These are phyloP conservation scores for Prunus salicina DNA, from an alignment of 306 rosid species.

Conservation along the genomic window DNA sequence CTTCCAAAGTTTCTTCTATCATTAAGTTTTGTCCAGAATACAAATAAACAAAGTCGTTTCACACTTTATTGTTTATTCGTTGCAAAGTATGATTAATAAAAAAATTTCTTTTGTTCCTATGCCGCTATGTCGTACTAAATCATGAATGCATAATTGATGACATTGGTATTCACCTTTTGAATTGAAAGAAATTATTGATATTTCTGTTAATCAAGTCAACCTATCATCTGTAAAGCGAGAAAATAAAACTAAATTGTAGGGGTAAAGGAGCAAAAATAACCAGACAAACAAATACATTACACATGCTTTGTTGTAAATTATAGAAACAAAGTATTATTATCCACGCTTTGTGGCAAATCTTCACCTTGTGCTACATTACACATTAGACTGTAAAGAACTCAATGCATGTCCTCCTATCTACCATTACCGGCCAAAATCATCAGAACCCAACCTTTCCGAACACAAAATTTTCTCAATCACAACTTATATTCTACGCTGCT, in stretches of 20 bases:
- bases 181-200: too few species aligned
- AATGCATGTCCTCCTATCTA: neutral
- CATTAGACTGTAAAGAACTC: neutral
- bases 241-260: too few species aligned
- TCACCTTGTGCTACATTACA: neutral
- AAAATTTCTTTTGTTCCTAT: too few species aligned
- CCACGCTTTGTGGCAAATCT: neutral
- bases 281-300: neutral
- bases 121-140: neutral
- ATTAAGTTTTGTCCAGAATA: neutral
- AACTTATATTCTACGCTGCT: neutral
- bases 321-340: neutral
- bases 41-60: neutral
- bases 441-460: neutral
- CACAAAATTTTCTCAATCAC: neutral
- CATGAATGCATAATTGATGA: neutral
- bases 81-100: neutral
- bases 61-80: neutral
- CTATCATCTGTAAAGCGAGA: too few species aligned
- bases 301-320: neutral
- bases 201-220: too few species aligned
- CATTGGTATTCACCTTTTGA: neutral
- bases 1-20: neutral
- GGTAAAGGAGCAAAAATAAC: neutral
- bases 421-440: neutral